These are phyloP conservation scores for Sparassis latifolia DNA, from an alignment of 1,284 basidiomycete genomes.

Conservation along the genomic window DNA sequence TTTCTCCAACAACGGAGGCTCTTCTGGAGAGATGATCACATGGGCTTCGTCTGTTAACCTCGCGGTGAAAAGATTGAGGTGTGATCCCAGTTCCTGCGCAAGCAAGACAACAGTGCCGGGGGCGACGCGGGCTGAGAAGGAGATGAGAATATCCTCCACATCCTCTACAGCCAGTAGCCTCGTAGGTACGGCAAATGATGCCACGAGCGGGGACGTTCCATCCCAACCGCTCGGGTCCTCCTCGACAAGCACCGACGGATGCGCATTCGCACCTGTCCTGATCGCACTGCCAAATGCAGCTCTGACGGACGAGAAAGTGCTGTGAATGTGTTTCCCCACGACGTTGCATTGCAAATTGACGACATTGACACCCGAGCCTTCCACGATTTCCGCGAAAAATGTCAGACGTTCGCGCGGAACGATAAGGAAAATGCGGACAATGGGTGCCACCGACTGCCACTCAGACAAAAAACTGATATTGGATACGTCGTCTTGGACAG, in stretches of 20 bases:
- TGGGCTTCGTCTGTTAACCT: slow-evolving; percentile 23
- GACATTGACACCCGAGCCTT: slow-evolving; percentile 13
- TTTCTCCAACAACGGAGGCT: slow-evolving; percentile 3
- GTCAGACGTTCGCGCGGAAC: slow-evolving; percentile 27
- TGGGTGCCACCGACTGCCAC: slow-evolving; percentile 26
- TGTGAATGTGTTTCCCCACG: slow-evolving; percentile 15
- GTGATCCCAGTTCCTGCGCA: slow-evolving; percentile 20
- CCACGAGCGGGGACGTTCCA: slow-evolving; percentile 28
- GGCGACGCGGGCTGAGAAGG: slow-evolving; percentile 24
- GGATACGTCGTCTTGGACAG: background rate
- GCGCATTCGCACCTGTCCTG: slow-evolving; percentile 16
- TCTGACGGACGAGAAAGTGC: slow-evolving; percentile 27
- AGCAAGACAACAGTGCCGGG: slow-evolving; percentile 10
- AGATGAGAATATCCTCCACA: slow-evolving; percentile 17
- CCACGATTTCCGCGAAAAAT: slow-evolving; percentile 12
- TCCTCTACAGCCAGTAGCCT: slow-evolving; percentile 22
- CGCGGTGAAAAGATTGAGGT: slow-evolving; percentile 24
- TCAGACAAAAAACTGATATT: slow-evolving; percentile 15
- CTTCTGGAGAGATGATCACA: slow-evolving; percentile 26
- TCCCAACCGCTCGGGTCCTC: slow-evolving; percentile 27
- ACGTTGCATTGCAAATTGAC: slow-evolving; percentile 27
- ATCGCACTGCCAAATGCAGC: slow-evolving; percentile 26
- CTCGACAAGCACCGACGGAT: slow-evolving; percentile 23
- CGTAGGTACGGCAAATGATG: slow-evolving; percentile 29
- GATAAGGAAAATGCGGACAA: slow-evolving; percentile 24